Base-by-base conservation (phyloP, 139 green algal genomes). In the Ulvella scutata region DNA sequence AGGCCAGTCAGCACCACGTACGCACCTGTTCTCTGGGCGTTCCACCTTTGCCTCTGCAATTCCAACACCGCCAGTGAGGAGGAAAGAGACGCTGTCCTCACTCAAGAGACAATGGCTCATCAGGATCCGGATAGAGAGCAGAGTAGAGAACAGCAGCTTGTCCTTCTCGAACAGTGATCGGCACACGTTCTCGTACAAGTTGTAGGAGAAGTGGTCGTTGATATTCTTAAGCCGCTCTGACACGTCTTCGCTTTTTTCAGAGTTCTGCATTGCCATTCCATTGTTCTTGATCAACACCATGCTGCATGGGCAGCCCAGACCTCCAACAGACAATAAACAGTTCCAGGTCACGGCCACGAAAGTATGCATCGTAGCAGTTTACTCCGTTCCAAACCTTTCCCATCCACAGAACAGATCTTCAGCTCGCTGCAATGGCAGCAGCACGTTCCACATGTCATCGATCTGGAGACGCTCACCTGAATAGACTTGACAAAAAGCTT, bases 91-190 rank as follows among this genome's bases (percentile, higher is more conserved):
- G 51, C 51, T n/a, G 51, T 67, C 51, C 51, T 44, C 29, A 17
- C 29, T 61, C 20, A 61, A 37, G 2, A 43, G 35, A 36, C 17
- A 36, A 10, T 59, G 51, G 51, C 51, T 67, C 9, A 26, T 7
- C n/a, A 82, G 60, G 78, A 77, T 83, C 31, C 81, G 76, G 17
- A 75, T 43, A 35, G 82, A 73, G 44, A 90, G 74, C 34, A 82
- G 77, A 3, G 87, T 60, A 29, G 83, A 79, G 74, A 90, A 87
- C 23, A 88, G 87, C 72, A 89, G 80, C 82, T 91, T 91, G 82
- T 91, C 84, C 62, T 88, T 84, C 61, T 88, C 87, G 43, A 91
- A 91, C 37, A 91, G 79, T 3, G 80, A 87, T 33, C 85, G 81
- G 74, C 38, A 73, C 1, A 77, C 75, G 43, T 74, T 80, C 23